Percentiles rank a stretch among this genome's conserved stretches.
These are phyloP conservation scores for Ophiostoma perfectum DNA, from an alignment of 2,329 filamentous ascomycete species.

Conservation along the genomic window DNA sequence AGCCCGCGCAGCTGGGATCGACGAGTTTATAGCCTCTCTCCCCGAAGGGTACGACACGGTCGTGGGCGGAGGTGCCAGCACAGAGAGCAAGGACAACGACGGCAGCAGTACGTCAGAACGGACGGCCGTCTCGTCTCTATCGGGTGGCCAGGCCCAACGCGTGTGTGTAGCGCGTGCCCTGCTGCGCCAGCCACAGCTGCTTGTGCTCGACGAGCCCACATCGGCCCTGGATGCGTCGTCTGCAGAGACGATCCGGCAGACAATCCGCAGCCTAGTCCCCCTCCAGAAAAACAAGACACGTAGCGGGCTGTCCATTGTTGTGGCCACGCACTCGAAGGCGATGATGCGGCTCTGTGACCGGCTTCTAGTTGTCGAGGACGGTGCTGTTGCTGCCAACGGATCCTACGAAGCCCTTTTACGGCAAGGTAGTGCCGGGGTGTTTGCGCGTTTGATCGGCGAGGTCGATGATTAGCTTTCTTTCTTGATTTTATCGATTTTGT, in stretches of 20 bases:
- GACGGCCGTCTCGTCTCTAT: constrained; percentile 46
- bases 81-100: background rate
- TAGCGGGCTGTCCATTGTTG: constrained; percentile 59
- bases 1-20: constrained; percentile 58
- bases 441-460: constrained; percentile 44
- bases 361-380: constrained; percentile 66
- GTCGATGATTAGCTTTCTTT: constrained; percentile 19
- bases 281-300: background rate
- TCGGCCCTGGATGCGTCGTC: constrained; percentile 64
- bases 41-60: constrained; percentile 65
- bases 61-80: constrained; percentile 53
- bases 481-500: background rate
- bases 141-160: constrained; percentile 77
- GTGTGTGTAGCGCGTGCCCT: constrained; percentile 77
- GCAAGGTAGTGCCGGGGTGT: constrained; percentile 34
- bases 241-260: constrained; percentile 55
- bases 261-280: constrained; percentile 18
- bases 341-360: constrained; percentile 81
- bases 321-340: constrained; percentile 74
- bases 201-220: constrained; percentile 85
- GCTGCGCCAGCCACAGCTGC: constrained; percentile 61
- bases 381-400: constrained; percentile 62
- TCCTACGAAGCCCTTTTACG: constrained; percentile 53
- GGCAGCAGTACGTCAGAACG: background rate
- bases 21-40: constrained; percentile 70